Evolutionary conservation across 176 grass and related monocot genomes (phyloP).

Genomic region (Sorghum bicolor): DNA sequence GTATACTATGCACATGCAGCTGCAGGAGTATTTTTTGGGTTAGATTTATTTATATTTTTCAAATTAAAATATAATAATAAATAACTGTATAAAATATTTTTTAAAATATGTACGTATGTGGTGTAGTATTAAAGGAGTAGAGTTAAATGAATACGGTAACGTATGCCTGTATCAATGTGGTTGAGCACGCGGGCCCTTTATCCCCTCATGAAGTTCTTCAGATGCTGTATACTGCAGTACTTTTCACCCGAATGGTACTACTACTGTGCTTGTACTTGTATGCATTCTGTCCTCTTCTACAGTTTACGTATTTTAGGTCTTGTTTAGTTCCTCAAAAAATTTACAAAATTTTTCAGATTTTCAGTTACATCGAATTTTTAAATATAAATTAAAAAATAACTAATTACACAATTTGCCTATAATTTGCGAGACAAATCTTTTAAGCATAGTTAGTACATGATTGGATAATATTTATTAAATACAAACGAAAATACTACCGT

Average conservation of each 20-base stretch:
- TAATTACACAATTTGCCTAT: no score
- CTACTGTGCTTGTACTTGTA: neutral
- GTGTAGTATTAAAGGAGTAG: neutral
- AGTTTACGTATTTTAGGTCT: neutral
- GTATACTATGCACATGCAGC: neutral
- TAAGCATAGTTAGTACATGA: no score
- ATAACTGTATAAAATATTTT: no score
- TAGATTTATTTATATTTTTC: neutral
- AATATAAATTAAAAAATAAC: no score
- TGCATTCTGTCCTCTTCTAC: constrained; percentile 12
- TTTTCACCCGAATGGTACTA: constrained; percentile 1
- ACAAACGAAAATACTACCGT: no score
- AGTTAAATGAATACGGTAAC: neutral
- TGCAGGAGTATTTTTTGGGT: neutral
- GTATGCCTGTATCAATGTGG: neutral
- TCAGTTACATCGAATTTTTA: no score
- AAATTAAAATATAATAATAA: neutral
- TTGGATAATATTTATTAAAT: no score
- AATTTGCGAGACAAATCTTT: no score
- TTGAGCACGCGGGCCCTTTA: constrained; percentile 3
- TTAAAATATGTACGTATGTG: neutral
- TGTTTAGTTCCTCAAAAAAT: no score
- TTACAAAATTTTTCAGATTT: no score
- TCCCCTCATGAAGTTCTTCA: neutral
- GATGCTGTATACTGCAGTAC: constrained; percentile 18